Conservation (phyloP, 495 filamentous ascomycete genomes). For the Lentithecium fluviatile region DNA sequence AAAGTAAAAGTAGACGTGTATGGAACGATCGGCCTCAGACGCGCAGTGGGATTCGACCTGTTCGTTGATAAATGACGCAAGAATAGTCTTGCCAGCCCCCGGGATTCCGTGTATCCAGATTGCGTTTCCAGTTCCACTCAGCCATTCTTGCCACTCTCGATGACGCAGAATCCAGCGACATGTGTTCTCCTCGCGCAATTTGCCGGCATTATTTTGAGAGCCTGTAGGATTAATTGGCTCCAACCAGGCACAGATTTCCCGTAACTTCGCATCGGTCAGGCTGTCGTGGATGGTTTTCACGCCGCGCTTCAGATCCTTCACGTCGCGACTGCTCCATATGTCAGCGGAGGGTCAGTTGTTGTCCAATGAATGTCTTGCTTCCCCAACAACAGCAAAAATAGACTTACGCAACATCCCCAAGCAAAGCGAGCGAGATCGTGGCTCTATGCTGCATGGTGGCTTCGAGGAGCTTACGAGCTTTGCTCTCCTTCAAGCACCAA, state of each 20-base stretch:
- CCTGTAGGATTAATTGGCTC: slow-evolving; percentile 5
- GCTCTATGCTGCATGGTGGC: slow-evolving; percentile 5
- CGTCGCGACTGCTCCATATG: neutral
- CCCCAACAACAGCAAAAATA: neutral
- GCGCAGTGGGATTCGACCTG: neutral
- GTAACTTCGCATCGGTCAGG: neutral
- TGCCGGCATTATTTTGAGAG: slow-evolving; percentile 1
- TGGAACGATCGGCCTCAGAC: neutral
- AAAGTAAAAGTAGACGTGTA: slow-evolving; percentile 18
- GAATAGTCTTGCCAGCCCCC: slow-evolving; percentile 16
- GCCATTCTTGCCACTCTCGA: slow-evolving; percentile 4
- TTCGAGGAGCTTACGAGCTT: slow-evolving; percentile 14
- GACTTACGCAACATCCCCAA: slow-evolving; percentile 15
- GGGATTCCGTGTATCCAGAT: slow-evolving; percentile 23
- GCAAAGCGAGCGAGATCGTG: slow-evolving; percentile 9
- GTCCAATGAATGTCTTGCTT: no score
- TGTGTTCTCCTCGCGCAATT: slow-evolving; percentile 1
- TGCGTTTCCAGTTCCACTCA: neutral
- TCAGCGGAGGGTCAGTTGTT: neutral
- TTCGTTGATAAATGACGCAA: slow-evolving; percentile 10
- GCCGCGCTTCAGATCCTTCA: neutral
- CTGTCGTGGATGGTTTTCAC: neutral
- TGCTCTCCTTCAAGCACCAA: slow-evolving; percentile 20
- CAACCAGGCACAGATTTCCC: slow-evolving; percentile 14
- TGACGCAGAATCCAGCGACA: slow-evolving; percentile 6